A percentile compares a stretch with the other conserved stretches of the same genome.
Evolutionary conservation across 2,329 filamentous ascomycete genomes (phyloP).

Genomic region (Beauveria scarabaeidicola): DNA sequence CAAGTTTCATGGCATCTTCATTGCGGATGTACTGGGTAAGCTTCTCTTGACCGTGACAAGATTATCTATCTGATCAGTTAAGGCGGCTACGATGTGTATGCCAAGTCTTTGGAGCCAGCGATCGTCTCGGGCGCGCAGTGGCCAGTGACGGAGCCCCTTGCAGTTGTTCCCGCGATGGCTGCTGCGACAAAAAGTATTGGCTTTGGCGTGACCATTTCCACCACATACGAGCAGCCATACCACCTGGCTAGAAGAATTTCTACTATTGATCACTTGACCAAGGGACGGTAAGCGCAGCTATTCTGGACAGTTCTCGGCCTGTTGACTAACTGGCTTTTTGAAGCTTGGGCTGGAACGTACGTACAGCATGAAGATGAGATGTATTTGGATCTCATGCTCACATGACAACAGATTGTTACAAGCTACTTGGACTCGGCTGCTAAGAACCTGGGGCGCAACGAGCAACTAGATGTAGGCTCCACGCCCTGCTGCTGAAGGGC

Average conservation of each 20-base stretch:
- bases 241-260: conserved; percentile 56
- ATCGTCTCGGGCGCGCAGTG: conserved; percentile 57
- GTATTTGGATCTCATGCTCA: neutral
- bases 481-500: neutral
- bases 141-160: conserved; percentile 59
- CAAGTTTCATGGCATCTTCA: conserved; percentile 59
- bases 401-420: conserved; percentile 44
- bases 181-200: conserved; percentile 58
- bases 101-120: conserved; percentile 47
- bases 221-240: conserved; percentile 62
- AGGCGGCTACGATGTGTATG: conserved; percentile 62
- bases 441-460: conserved; percentile 48
- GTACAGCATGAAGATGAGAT: neutral
- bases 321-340: neutral
- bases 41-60: neutral
- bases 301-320: neutral
- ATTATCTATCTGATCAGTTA: neutral
- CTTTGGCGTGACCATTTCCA: conserved; percentile 59
- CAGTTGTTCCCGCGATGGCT: conserved; percentile 56
- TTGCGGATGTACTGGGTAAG: conserved; percentile 46
- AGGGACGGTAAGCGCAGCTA: conserved; percentile 28
- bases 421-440: conserved; percentile 60
- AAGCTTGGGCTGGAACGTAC: conserved; percentile 32
- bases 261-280: conserved; percentile 58
- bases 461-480: conserved; percentile 33